These are phyloP conservation scores for Remersonia thermophila DNA, from an alignment of 2,329 filamentous ascomycete genomes.

Conservation along the genomic window DNA sequence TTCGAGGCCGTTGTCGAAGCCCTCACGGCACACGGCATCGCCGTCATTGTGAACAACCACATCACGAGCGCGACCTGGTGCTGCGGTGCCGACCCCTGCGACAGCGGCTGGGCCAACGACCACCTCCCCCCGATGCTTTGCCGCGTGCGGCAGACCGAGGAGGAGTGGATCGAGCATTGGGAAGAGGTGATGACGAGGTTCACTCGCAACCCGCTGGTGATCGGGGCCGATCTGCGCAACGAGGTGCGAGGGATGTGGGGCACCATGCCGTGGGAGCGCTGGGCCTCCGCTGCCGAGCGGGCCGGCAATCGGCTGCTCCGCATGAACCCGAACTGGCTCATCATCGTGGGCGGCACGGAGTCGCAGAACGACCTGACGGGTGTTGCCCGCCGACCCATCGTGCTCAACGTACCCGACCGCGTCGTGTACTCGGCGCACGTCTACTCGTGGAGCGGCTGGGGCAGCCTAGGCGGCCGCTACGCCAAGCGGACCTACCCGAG, in stretches of 20 bases:
- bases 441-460: conserved; percentile 61
- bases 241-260: conserved; percentile 58
- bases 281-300: conserved; percentile 51
- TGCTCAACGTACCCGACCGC: conserved; percentile 39
- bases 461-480: conserved; percentile 46
- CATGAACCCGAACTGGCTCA: conserved; percentile 51
- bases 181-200: conserved; percentile 50
- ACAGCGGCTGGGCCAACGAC: conserved; percentile 54
- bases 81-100: conserved; percentile 55
- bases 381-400: conserved; percentile 42
- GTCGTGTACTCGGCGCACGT: conserved; percentile 59
- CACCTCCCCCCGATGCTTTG: conserved; percentile 45
- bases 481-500: conserved; percentile 46
- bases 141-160: conserved; percentile 49
- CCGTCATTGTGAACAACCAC: conserved; percentile 58
- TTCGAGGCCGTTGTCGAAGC: conserved; percentile 45
- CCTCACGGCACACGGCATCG: conserved; percentile 48
- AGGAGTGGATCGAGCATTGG: conserved; percentile 56
- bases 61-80: conserved; percentile 59
- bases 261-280: conserved; percentile 53
- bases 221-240: conserved; percentile 56
- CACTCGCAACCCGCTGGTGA: conserved; percentile 45
- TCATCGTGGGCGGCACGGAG: conserved; percentile 56
- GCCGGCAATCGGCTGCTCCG: conserved; percentile 48
- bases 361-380: conserved; percentile 54